phyloP scores from a whole-genome alignment of 2,329 filamentous ascomycete species.

The Hymenoscyphus fructigenus region DNA sequence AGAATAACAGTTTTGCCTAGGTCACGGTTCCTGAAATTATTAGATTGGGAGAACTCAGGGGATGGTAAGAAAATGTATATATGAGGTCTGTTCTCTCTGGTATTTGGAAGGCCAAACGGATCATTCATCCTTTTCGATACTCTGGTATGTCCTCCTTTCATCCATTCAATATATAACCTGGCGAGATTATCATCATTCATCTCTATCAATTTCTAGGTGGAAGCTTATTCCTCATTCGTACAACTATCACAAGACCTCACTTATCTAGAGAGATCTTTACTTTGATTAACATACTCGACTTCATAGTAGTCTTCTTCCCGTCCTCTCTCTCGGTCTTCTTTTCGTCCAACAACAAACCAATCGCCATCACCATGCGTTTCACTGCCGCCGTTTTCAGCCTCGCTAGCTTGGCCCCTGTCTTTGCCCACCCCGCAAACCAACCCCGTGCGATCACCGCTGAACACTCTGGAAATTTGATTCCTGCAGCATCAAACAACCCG shows the following conservation, averaged over 20 bases:
- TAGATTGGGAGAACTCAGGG: background rate
- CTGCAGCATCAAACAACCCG: constrained; percentile 4
- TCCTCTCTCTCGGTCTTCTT: background rate
- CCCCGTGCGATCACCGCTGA: constrained; percentile 6
- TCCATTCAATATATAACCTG: background rate
- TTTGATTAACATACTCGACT: background rate
- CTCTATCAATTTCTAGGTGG: background rate
- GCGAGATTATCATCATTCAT: background rate
- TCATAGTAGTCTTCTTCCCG: background rate
- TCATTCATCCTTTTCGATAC: background rate
- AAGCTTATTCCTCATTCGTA: background rate
- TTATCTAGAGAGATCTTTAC: background rate
- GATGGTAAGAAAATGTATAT: constrained; percentile 3
- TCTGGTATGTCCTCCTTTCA: constrained; percentile 4
- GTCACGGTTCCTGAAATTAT: background rate
- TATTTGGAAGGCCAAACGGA: background rate
- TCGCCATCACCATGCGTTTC: constrained; percentile 19
- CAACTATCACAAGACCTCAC: background rate
- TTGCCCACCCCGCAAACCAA: constrained; percentile 19
- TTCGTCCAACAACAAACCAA: background rate
- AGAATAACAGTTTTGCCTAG: background rate
- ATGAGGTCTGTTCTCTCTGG: background rate
- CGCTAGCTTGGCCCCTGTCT: constrained; percentile 17
- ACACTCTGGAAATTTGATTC: constrained; percentile 1
- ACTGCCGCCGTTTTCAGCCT: constrained; percentile 20